phyloP scores from a whole-genome alignment of 2,329 filamentous ascomycete genomes.

The Aspergillus pseudotamarii region DNA sequence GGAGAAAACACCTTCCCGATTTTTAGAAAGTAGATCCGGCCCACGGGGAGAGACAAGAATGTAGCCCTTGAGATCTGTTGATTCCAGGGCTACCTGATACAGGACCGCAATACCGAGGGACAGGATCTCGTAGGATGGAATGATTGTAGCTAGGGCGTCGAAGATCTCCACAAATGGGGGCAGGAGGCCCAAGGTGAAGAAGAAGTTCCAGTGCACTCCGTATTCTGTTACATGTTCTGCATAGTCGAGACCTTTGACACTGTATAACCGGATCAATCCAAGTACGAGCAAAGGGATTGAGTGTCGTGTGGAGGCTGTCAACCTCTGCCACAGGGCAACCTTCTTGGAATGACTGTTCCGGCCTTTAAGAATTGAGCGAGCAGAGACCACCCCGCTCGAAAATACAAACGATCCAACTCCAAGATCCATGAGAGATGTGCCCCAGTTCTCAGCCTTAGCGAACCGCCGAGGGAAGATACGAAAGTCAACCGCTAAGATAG shows the following conservation, averaged over 20 bases:
- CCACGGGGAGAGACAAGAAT: constrained; percentile 78
- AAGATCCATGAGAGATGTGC: constrained; percentile 97
- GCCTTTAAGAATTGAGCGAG: constrained; percentile 75
- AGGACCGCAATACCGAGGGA: constrained; percentile 67
- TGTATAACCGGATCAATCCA: constrained; percentile 78
- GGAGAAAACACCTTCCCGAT: constrained; percentile 93
- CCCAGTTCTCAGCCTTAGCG: constrained; percentile 99
- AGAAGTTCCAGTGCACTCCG: constrained; percentile 99
- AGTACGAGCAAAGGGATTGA: constrained; percentile 80
- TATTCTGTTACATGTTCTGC: constrained; percentile 97
- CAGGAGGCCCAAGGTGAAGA: constrained; percentile 89
- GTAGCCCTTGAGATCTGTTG: constrained; percentile 76
- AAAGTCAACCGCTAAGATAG: constrained; percentile 97
- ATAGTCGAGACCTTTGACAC: constrained; percentile 92
- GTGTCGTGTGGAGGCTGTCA: constrained; percentile 72
- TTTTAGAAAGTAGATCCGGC: constrained; percentile 78
- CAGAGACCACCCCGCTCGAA: constrained; percentile 86
- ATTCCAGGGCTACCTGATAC: constrained; percentile 78
- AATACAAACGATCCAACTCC: constrained; percentile 98
- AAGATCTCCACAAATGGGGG: constrained; percentile 87
- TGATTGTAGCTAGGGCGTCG: constrained; percentile 67
- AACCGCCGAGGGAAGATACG: constrained; percentile 89
- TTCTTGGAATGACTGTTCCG: constrained; percentile 53
- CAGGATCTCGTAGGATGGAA: constrained; percentile 77
- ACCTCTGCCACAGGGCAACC: constrained; percentile 53